These are phyloP conservation scores for Claviceps citrina DNA, from an alignment of 2,329 filamentous ascomycete genomes.

Conservation along the genomic window DNA sequence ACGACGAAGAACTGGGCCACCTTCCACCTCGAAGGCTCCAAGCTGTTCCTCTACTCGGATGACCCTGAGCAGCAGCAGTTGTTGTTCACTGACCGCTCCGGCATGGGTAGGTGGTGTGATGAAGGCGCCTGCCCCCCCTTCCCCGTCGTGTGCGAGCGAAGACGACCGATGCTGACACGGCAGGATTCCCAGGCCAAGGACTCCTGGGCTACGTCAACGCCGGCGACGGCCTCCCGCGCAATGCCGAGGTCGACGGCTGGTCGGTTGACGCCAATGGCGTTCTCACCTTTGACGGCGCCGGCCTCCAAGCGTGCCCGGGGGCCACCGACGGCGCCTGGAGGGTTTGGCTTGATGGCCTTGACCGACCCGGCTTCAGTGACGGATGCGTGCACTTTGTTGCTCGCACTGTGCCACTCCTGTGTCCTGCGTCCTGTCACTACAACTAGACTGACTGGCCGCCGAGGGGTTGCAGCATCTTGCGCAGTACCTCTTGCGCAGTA, in stretches of 20 bases:
- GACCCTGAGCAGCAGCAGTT: slow-evolving; percentile 27
- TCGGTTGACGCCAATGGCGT: slow-evolving; percentile 25
- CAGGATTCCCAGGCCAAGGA: too few relatives aligned
- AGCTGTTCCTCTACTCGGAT: slow-evolving; percentile 31
- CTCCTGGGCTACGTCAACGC: slow-evolving; percentile 36
- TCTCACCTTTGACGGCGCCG: slow-evolving; percentile 29
- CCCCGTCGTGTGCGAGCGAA: not conserved
- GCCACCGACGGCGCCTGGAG: slow-evolving; percentile 27
- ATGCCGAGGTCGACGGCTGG: slow-evolving; percentile 33
- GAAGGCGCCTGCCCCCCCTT: not conserved
- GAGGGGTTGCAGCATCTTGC: too few relatives aligned
- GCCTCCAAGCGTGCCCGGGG: slow-evolving; percentile 38
- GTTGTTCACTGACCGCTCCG: slow-evolving; percentile 38
- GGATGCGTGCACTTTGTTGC: slow-evolving; percentile 1
- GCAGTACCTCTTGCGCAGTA: too few relatives aligned
- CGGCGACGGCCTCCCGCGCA: slow-evolving; percentile 20
- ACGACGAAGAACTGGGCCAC: slow-evolving; percentile 27
- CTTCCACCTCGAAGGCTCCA: slow-evolving; percentile 32
- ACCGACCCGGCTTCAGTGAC: not conserved
- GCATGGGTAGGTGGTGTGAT: slow-evolving; percentile 32
- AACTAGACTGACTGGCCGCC: not conserved
- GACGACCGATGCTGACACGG: slow-evolving; percentile 4
- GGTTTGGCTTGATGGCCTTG: slow-evolving; percentile 19
- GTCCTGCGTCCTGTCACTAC: slow-evolving; percentile 3
- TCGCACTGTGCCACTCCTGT: not conserved